Conservation (phyloP, 1,139 yeast species). For the Taphrina confusa region DNA sequence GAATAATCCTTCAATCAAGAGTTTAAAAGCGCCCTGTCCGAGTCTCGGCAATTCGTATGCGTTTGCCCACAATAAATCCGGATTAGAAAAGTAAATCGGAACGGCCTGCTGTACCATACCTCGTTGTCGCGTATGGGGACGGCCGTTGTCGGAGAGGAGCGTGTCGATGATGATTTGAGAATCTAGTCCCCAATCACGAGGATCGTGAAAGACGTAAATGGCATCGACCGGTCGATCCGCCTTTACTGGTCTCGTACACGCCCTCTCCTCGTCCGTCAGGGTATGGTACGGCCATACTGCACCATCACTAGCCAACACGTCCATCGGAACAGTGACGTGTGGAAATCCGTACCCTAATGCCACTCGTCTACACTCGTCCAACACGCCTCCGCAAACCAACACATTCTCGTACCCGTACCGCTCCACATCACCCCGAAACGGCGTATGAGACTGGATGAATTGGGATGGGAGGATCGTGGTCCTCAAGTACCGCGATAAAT, state of each 20-base stretch:
- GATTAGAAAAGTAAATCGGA: conserved; percentile 77
- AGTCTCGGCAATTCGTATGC: conserved; percentile 75
- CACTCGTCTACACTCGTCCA: conserved; percentile 39
- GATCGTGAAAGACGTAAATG: conserved; percentile 82
- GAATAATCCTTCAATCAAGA: conserved; percentile 61
- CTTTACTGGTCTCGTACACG: conserved; percentile 48
- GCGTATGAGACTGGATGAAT: conserved; percentile 86
- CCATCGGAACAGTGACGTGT: conserved; percentile 75
- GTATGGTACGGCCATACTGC: conserved; percentile 74
- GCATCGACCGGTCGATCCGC: conserved; percentile 68
- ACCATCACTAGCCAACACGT: conserved; percentile 61
- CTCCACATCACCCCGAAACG: conserved; percentile 74
- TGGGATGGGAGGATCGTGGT: conserved; percentile 67
- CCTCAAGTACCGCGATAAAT: conserved; percentile 62
- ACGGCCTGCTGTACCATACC: conserved; percentile 62
- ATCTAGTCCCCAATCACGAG: conserved; percentile 85
- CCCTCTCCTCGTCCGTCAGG: conserved; percentile 54
- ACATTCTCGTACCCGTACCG: conserved; percentile 60
- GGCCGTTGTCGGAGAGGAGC: conserved; percentile 69
- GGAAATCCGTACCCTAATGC: conserved; percentile 58
- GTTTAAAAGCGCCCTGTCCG: conserved; percentile 64
- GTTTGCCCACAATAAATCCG: conserved; percentile 87
- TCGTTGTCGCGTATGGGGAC: conserved; percentile 69
- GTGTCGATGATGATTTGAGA: conserved; percentile 81
- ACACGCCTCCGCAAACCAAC: conserved; percentile 81